Base-by-base conservation (phyloP, 1,284 basidiomycete genomes). In the Irpex sp. region DNA sequence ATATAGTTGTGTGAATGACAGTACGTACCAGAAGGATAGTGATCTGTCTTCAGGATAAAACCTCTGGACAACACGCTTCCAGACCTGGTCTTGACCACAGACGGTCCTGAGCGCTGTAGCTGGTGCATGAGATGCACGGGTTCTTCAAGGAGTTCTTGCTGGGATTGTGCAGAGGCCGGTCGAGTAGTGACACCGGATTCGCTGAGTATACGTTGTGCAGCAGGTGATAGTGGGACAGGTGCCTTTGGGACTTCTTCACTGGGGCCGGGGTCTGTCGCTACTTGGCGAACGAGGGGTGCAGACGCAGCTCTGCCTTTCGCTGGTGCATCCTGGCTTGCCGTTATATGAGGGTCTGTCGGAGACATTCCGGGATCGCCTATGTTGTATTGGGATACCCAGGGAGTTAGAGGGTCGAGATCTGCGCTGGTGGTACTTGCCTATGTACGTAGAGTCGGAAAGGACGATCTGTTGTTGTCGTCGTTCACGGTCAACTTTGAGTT, bases 41-140 rank as follows among this genome's bases (percentile, higher is more conserved):
- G 86, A 76, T 97, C 94, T 19, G 96, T 97, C 81, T 98, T 98
- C 68, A 98, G 79, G 64, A 98, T 96, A 73, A 96, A 94, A 0
- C 93, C 95, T 71, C 96, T 80, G 15, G 90, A 92, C 17, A 98
- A 80, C 8, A 98, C 96, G 69, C 92, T 95, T 31, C 96, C 96
- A 1, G 85, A 82, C 59, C 96, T 82, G 11, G 92, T 91, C 77
- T 96, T 97, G 64, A 98, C 95, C 17, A 97, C 85, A 1, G 87
- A 86, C 0, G 86, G 79, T 58, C 83, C 88, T 44, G 88, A 86
- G 15, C 84, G 84, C 66, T 86, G 82, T 3, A 92, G 78, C 65
- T 81, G 81, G 57, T 78, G 76, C 75, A 87, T 86, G 31, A 89
- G 76, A 73, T 92, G 89, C 36, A 88, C 62, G n/a, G 71, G 68